Base-by-base conservation (phyloP, 768 basidiomycete species). In the Tylopilus felleus region DNA sequence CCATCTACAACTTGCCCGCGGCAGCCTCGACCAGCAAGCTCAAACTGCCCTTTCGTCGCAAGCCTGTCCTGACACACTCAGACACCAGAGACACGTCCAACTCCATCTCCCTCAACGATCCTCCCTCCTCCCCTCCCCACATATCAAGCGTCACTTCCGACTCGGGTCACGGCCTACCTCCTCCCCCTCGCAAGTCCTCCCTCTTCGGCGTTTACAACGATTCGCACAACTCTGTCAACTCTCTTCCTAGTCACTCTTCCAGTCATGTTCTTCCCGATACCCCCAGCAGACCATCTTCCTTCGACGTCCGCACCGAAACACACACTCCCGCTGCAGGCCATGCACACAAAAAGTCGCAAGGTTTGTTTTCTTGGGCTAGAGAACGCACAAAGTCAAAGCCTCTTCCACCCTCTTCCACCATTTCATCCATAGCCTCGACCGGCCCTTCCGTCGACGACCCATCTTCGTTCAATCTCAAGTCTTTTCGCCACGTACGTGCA, bases 401-500 rank as follows among this genome's bases (percentile, higher is more conserved):
- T 0, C 9, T 42, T 7, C 57, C 49, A 8, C 64, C 63, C 23
- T 64, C 77, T 35, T 69, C 75, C 17, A 70, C 74, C 53, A 54
- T 75, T n/a, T 52, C 75, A 8, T 61, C 67, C 17, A 61, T 70
- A 2, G 54, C 69, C 6, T 53, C 66, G 14, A 46, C 63, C 42
- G 61, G 51, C 51, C 49, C 60, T n/a, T 40, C 67, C 27, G 46
- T 48, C 44, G 66, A 66, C 4, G 49, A 63, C 13, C 21, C 41
- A 0, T 59, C 65, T 0, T 86, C 86, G 0, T 90, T 90, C 72
- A 88, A 85, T 70, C 79, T 90, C 58, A 84, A 80, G 60, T 77
- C 89, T 2, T 90, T 90, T 71, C 78, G 86, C 28, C 88, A 90
- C 62, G 72, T 91, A 51, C 73, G 78, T 31, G 70, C 80, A 22